Evolutionary conservation across 805 yeast species (phyloP).

Genomic region (Cyberlindnera misumaiensis): DNA sequence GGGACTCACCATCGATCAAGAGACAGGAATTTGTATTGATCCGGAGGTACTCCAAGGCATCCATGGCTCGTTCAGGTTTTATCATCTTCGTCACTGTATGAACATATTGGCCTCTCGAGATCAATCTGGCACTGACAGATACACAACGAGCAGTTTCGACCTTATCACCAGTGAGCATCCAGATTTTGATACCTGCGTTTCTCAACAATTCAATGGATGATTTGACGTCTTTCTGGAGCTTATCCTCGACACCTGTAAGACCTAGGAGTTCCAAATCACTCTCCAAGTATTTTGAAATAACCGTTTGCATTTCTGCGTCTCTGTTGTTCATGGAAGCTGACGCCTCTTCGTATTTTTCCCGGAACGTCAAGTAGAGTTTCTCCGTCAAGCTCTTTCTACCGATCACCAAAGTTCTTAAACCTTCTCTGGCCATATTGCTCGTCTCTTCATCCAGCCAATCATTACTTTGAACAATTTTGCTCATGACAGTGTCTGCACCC

Average conservation of each 20-base stretch:
- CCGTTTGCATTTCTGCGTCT: constrained; percentile 65
- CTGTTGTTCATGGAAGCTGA: constrained; percentile 73
- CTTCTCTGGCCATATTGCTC: constrained; percentile 97
- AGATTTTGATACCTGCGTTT: constrained; percentile 94
- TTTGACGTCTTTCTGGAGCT: constrained; percentile 85
- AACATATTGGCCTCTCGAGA: constrained; percentile 89
- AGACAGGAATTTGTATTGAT: constrained; percentile 60
- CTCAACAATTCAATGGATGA: constrained; percentile 85
- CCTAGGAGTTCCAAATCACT: constrained; percentile 81
- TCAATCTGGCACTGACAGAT: constrained; percentile 89
- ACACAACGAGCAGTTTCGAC: constrained; percentile 98
- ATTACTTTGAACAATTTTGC: constrained; percentile 68
- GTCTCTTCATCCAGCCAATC: constrained; percentile 99
- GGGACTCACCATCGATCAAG: constrained; percentile 89
- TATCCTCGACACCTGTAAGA: constrained; percentile 95
- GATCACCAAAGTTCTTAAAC: constrained; percentile 87
- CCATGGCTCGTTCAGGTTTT: constrained; percentile 57
- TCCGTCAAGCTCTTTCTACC: constrained; percentile 69
- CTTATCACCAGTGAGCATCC: constrained; percentile 99
- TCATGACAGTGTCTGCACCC: constrained; percentile 97
- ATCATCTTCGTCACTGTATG: constrained; percentile 71
- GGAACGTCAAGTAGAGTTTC: constrained; percentile 55
- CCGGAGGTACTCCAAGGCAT: constrained; percentile 65
- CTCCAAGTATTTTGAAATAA: constrained; percentile 66
- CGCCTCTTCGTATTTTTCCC: constrained; percentile 60